Evolutionary conservation across 345 rosid genomes (phyloP), one percentile per base, ranked within the genome.

Genomic region (Eutrema yunnanense): DNA sequence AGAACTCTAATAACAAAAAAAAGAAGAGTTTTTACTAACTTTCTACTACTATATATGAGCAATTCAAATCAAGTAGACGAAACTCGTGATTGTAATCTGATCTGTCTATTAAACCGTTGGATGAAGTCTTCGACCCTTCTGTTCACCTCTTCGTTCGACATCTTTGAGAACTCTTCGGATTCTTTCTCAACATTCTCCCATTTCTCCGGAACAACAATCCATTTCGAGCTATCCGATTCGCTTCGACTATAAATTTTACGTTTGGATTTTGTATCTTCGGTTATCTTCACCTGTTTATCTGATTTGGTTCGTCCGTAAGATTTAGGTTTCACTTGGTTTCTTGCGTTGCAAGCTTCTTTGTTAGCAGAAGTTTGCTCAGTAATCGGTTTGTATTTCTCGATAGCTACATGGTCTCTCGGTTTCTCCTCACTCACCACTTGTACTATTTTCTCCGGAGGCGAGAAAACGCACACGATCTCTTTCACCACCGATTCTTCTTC

Each of bases 111-210:
- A 77, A 82, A 86, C 54, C 69, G 78, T 56, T 76, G 79, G 73
- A 92, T 92, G 16, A 92, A 90, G 16, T 92, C 95, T 73, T 92
- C 96, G 9, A 87, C 86, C 68, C 92, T 82, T 67, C 58, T 69
- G 58, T 92, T 88, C 60, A 90, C 57, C 59, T 92, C 98, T 60
- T 90, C 96, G 50, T 85, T 65, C 3, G 96, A 90, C 96, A 92
- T 60, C 33, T 67, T 80, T 19, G 90, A 84, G 51, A 83, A 88
- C 80, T 86, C 87, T 43, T 86, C 77, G 5, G 79, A 76, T 6
- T 71, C 81, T 44, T 85, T 84, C 56, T 80, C 12, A 55, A 76
- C 66, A 49, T 47, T 69, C 65, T 76, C 37, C 69, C 46, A 59
- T 55, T 72, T 84, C 62, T 77, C 76, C 32, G 16, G 62, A 40